These are phyloP conservation scores for Ascosphaera pollenicola DNA, from an alignment of 2,329 filamentous ascomycete species.

Conservation along the genomic window DNA sequence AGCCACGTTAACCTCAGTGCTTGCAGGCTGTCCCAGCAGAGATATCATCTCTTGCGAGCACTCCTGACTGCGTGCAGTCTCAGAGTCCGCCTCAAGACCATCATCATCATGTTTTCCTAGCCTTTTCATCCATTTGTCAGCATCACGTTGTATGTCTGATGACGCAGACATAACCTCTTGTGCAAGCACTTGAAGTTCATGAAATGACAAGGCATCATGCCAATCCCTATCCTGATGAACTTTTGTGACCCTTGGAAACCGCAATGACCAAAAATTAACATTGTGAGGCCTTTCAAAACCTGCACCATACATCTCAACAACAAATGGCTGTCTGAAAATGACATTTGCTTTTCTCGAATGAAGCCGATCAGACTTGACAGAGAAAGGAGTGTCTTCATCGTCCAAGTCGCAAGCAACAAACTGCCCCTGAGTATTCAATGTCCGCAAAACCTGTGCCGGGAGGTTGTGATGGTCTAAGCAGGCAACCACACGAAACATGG, in stretches of 20 bases:
- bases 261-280: slow-evolving; percentile 47
- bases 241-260: slow-evolving; percentile 57
- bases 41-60: neutral
- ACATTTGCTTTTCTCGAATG: slow-evolving; percentile 14
- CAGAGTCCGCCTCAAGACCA: slow-evolving; percentile 26
- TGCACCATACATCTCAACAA: slow-evolving; percentile 63
- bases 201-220: slow-evolving; percentile 44
- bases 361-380: slow-evolving; percentile 25
- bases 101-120: slow-evolving; percentile 38
- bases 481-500: slow-evolving; percentile 45
- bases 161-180: slow-evolving; percentile 29
- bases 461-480: slow-evolving; percentile 30
- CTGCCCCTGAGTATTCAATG: slow-evolving; percentile 27
- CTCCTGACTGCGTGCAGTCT: slow-evolving; percentile 5
- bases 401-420: slow-evolving; percentile 19
- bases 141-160: slow-evolving; percentile 9
- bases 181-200: slow-evolving; percentile 47
- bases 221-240: slow-evolving; percentile 55
- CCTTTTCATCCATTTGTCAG: slow-evolving; percentile 37
- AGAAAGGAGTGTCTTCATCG: slow-evolving; percentile 14
- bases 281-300: slow-evolving; percentile 54
- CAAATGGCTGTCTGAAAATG: slow-evolving; percentile 46
- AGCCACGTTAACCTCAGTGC: neutral
- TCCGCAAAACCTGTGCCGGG: slow-evolving; percentile 27
- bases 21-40: neutral